Evolutionary conservation across 73 alveolate genomes (phyloP), one percentile per base, ranked within the genome.

Genomic region (Breviolum minutum): DNA sequence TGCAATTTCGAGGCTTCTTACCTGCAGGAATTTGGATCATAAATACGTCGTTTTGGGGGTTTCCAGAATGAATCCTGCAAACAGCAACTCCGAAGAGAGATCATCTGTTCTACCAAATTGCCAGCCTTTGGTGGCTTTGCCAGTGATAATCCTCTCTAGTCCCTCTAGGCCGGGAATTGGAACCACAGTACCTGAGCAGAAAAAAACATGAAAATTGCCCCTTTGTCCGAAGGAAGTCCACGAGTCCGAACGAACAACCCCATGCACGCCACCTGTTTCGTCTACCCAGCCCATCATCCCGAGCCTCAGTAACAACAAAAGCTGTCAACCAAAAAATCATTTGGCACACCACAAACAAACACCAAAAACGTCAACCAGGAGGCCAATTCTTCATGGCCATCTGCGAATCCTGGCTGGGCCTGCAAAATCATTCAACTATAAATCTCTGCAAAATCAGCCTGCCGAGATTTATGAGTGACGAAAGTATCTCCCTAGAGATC

Each of bases 91-190:
- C 4, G 24, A 14, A 2, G 24, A 22, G 77, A 14, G 77, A 68
- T 68, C 77, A 17, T 68, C n/a, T 22, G 11, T 80, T 40, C 88
- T 6, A 26, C 86, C 63, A 9, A 27, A 17, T 27, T 27, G 68
- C 70, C 60, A 26, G 90, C 98, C 98, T 92, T 76, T 92, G 19
- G 98, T 92, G 81, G 98, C 98, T 60, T 66, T 92, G 79, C 98
- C 98, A 30, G 63, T 74, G 98, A 92, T 81, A 13, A 92, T 60
- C 79, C 83, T 63, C 98, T 92, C 98, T 48, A 92, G 26, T 63
- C 98, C 98, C 73, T 92, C 98, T 14, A 92, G 98, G 81, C 98
- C 98, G 27, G 98, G 98, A 16, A 92, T 92, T 16, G 98, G 66
- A 19, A 92, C 98, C 91, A 92, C 98, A 26, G 60, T 92, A 81